A percentile compares a stretch with the other conserved stretches of the same genome.
Evolutionary conservation across 1,139 yeast species (phyloP).

Genomic region (Scheffersomyces cryptocercus): DNA sequence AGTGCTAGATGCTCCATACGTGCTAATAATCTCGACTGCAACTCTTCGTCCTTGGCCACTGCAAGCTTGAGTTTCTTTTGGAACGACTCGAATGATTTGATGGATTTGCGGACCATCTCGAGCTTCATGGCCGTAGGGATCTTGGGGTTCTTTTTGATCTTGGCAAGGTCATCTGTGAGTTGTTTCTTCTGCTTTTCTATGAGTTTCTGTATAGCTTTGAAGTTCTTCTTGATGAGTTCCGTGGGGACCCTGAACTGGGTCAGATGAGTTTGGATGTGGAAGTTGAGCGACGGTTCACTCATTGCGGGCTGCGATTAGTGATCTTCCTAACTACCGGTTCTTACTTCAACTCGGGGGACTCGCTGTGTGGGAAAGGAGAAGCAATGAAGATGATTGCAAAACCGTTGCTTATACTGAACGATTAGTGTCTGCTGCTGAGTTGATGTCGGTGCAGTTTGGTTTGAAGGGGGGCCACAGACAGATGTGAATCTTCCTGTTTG

Average conservation of each 20-base stretch:
- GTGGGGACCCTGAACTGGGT: slow-evolving; percentile 63
- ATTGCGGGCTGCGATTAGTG: slow-evolving; percentile 13
- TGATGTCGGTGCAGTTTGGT: no score
- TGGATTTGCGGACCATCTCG: slow-evolving; percentile 36
- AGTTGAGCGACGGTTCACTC: slow-evolving; percentile 44
- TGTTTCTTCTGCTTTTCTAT: slow-evolving; percentile 56
- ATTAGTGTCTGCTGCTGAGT: no score
- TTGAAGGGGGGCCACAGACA: no score
- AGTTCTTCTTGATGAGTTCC: slow-evolving; percentile 59
- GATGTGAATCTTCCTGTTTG: no score
- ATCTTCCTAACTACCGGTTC: no score
- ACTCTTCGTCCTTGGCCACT: slow-evolving; percentile 51
- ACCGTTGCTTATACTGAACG: no score
- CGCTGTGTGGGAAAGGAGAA: no score
- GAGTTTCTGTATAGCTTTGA: slow-evolving; percentile 55
- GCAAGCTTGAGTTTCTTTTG: slow-evolving; percentile 43
- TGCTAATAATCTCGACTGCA: slow-evolving; percentile 45
- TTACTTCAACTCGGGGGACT: no score
- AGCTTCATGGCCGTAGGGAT: slow-evolving; percentile 26
- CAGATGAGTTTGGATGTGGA: slow-evolving; percentile 45
- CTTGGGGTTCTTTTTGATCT: slow-evolving; percentile 30
- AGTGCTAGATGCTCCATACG: slow-evolving; percentile 45
- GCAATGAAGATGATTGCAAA: no score
- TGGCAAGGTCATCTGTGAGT: slow-evolving; percentile 38
- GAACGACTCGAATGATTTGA: slow-evolving; percentile 48